Evolutionary conservation across 208 protist genomes (phyloP), one percentile per base, ranked within the genome.

Genomic region (Leishmania lainsoni): DNA sequence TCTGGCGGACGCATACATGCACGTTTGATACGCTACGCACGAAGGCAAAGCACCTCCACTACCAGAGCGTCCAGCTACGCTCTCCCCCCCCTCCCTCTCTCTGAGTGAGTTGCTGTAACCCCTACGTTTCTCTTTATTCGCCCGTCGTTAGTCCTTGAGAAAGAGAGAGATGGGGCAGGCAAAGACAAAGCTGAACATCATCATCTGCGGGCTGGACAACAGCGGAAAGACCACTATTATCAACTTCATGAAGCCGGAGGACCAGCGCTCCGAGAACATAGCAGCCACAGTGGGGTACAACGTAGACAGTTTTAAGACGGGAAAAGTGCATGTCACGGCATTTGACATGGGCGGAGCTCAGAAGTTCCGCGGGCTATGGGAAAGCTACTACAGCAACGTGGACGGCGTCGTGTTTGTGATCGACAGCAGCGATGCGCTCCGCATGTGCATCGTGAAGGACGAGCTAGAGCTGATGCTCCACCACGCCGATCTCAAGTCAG

Each of bases 271-370:
- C 17, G 86, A 91, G 39, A 92, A 92, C 86, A 99, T 99, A 59
- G 96, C 98, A 48, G 98, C 99, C 17, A 99, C 99, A n/a, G 98
- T 99, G 45, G 97, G 99, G 48, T 98, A 97, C 90, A 97, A 87
- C 59, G 92, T 96, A 2, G 93, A 97, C 56, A 91, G 83, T n/a
- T 92, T 99, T 59, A 89, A 96, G 58, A 99, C 97, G 78, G 99
- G 98, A 70, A 98, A 98, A 45, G 86, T 86, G 10, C 95, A 91
- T 63, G 99, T 99, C 83, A 99, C 97, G n/a, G 98, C 99, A 26
- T 99, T 99, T 91, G 99, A 99, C 91, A 99, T 99, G 86, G 94
- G 94, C 63, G 99, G 99, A n/a, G 97, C 99, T 70, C 98, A 99
- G 90, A 99, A 99, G 85, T 99, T 99, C 75, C 89, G 98, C 16